Evolutionary conservation across 176 grass and related monocot genomes (phyloP).

Genomic region (Eragrostis nindensis): DNA sequence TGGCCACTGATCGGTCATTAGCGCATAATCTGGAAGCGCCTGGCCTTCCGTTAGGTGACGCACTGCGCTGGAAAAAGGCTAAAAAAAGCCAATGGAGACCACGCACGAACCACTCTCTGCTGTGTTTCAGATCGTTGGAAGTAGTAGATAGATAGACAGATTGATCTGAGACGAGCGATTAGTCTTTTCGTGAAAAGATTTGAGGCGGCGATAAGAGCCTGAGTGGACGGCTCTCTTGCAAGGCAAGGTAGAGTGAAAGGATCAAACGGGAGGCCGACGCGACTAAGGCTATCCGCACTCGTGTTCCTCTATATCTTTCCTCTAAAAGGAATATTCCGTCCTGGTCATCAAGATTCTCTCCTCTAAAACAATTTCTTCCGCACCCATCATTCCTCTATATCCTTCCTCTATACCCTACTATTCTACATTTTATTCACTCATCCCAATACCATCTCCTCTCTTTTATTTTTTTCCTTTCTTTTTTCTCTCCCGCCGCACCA

Average conservation of each 20-base stretch:
- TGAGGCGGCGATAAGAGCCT: neutral
- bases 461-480: too few relatives aligned
- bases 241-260: neutral
- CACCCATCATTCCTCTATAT: too few relatives aligned
- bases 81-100: neutral
- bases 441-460: too few relatives aligned
- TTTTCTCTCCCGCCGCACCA: too few relatives aligned
- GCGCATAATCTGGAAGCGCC: neutral
- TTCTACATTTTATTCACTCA: too few relatives aligned
- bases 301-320: too few relatives aligned
- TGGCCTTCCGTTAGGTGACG: neutral
- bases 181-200: neutral
- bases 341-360: too few relatives aligned
- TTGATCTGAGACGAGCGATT: neutral
- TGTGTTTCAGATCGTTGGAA: neutral
- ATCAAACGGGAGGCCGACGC: neutral
- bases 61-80: neutral
- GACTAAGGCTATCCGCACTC: too few relatives aligned
- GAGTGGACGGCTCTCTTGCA: neutral
- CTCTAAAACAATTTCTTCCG: too few relatives aligned
- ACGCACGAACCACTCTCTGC: neutral
- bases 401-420: too few relatives aligned
- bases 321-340: too few relatives aligned
- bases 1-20: neutral
- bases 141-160: neutral